A percentile compares a stretch with the other conserved stretches of the same genome.
These are phyloP conservation scores for Fusarium zealandicum DNA, from an alignment of 2,329 filamentous ascomycete species.

Conservation along the genomic window DNA sequence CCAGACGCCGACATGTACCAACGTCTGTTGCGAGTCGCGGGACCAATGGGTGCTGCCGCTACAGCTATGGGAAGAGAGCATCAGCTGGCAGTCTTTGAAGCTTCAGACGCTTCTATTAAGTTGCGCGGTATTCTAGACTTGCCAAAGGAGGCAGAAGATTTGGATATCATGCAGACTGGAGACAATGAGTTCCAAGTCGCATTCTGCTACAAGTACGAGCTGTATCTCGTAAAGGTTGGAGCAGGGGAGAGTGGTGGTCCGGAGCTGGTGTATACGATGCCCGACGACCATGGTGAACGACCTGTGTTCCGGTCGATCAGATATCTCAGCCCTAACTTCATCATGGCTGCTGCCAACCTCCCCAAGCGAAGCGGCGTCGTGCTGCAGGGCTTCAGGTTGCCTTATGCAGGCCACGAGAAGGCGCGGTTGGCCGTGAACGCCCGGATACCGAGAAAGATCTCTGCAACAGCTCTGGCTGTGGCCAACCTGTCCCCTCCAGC, in stretches of 20 bases:
- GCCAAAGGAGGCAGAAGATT: conserved; percentile 67
- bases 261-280: conserved; percentile 63
- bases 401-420: conserved; percentile 46
- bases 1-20: conserved; percentile 63
- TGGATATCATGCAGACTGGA: conserved; percentile 71
- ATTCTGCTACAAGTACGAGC: conserved; percentile 79
- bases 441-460: conserved; percentile 71
- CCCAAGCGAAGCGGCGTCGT: conserved; percentile 65
- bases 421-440: conserved; percentile 60
- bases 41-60: conserved; percentile 77
- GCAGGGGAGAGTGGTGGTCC: conserved; percentile 56
- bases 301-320: conserved; percentile 65
- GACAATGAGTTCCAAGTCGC: conserved; percentile 73
- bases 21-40: conserved; percentile 63
- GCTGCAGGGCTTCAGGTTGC: conserved; percentile 64
- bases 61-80: conserved; percentile 78
- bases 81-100: conserved; percentile 82
- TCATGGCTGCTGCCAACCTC: conserved; percentile 65
- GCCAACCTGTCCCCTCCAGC: conserved; percentile 68
- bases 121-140: conserved; percentile 59
- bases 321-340: conserved; percentile 64
- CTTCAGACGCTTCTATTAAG: conserved; percentile 57
- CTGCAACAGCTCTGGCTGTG: conserved; percentile 80
- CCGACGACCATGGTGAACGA: conserved; percentile 54
- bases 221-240: conserved; percentile 71